Evolutionary conservation across 1,284 basidiomycete genomes (phyloP).

Genomic region (Pseudozyma pruni): DNA sequence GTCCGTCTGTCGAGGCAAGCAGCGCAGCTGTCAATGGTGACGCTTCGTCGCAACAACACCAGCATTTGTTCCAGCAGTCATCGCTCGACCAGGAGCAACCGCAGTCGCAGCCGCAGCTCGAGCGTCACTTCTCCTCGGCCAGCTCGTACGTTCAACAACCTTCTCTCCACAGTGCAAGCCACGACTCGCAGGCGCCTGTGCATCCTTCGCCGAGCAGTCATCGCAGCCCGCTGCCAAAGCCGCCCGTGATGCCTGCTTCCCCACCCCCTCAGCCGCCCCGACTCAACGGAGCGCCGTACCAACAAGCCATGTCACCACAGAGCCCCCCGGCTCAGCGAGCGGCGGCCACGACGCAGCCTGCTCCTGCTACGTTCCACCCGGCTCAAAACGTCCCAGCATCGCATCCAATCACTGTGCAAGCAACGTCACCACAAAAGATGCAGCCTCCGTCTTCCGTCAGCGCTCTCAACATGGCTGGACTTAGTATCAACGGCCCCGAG

Average conservation of each 20-base stretch:
- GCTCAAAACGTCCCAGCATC: background rate
- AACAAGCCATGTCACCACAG: conserved; percentile 10
- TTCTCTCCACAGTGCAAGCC: conserved; percentile 9
- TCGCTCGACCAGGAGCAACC: conserved; percentile 1
- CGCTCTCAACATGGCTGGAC: conserved; percentile 15
- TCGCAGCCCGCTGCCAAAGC: conserved; percentile 35
- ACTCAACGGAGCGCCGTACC: conserved; percentile 1
- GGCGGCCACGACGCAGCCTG: no score
- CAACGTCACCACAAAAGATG: conserved; percentile 1
- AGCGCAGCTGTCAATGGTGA: background rate
- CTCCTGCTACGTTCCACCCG: no score
- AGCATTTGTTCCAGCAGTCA: background rate
- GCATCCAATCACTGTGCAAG: background rate
- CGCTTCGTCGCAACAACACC: background rate
- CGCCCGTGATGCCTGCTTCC: conserved; percentile 22
- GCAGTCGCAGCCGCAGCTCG: conserved; percentile 18
- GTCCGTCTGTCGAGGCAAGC: background rate
- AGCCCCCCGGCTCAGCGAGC: conserved; percentile 9
- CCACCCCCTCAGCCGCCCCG: conserved; percentile 8
- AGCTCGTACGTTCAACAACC: conserved; percentile 42
- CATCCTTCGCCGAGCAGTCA: conserved; percentile 23
- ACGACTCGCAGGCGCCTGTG: conserved; percentile 23
- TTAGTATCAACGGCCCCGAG: conserved; percentile 20
- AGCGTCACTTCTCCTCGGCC: conserved; percentile 46
- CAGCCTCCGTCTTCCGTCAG: conserved; percentile 10